These are phyloP conservation scores for Salix suchowensis DNA, from an alignment of 345 rosid species.

Conservation along the genomic window DNA sequence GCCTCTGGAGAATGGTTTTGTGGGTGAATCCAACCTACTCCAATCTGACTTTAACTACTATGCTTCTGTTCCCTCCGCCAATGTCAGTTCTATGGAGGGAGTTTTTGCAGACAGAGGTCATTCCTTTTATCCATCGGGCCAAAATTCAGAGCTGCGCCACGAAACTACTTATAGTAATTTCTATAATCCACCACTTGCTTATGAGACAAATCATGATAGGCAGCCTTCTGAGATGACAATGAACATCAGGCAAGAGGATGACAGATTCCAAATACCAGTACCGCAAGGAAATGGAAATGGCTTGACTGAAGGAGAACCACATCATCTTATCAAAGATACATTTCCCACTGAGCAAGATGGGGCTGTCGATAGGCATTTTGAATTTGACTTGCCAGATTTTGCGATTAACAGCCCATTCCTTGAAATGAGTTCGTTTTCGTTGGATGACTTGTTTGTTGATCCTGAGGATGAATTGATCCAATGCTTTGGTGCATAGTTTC, in stretches of 20 bases:
- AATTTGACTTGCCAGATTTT: slow-evolving; percentile 14
- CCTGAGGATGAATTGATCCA: slow-evolving; percentile 18
- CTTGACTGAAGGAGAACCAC: slow-evolving; percentile 34
- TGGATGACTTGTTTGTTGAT: background rate
- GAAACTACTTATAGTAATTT: slow-evolving; percentile 37
- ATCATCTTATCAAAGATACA: slow-evolving; percentile 33
- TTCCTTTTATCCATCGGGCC: slow-evolving; percentile 41
- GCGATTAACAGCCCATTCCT: background rate
- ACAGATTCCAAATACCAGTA: slow-evolving; percentile 28
- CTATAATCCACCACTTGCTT: slow-evolving; percentile 44
- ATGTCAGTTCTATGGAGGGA: slow-evolving; percentile 35
- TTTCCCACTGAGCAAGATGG: slow-evolving; percentile 56
- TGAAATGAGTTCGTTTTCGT: background rate
- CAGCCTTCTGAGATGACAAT: slow-evolving; percentile 40
- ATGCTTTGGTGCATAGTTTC: slow-evolving; percentile 24
- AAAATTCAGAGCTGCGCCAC: slow-evolving; percentile 42
- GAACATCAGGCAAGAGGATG: slow-evolving; percentile 34
- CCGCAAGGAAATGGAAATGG: slow-evolving; percentile 40
- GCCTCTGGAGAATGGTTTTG: slow-evolving; percentile 39
- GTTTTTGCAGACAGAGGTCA: slow-evolving; percentile 56
- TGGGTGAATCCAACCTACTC: slow-evolving; percentile 29
- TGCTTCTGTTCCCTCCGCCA: slow-evolving; percentile 41
- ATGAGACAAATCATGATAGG: slow-evolving; percentile 37
- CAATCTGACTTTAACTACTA: slow-evolving; percentile 40
- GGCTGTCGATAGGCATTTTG: slow-evolving; percentile 48